Conservation (phyloP, 805 yeast species). For the Myxozyma mucilagina region DNA sequence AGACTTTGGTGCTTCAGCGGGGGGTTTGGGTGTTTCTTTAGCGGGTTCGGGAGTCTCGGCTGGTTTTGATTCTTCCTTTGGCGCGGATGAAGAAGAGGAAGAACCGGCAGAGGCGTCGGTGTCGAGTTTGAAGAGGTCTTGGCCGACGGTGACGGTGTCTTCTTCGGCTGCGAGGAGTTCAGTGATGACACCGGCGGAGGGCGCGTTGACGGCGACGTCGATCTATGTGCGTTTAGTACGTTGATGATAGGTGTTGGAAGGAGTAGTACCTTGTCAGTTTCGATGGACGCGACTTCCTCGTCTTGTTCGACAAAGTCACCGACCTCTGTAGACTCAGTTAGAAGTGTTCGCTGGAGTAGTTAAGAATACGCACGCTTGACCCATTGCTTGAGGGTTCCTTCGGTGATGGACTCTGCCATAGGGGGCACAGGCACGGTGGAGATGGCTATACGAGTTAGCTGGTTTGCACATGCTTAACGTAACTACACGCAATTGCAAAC, state of each 20-base stretch:
- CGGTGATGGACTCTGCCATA: constrained; percentile 98
- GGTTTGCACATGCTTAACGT: too few species aligned
- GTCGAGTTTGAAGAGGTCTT: constrained; percentile 82
- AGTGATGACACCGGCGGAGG: constrained; percentile 83
- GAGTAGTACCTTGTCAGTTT: constrained; percentile 70
- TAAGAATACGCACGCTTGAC: constrained; percentile 37
- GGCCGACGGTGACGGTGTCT: constrained; percentile 95
- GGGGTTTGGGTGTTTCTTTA: constrained; percentile 33
- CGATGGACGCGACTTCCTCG: constrained; percentile 93
- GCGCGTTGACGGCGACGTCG: constrained; percentile 95
- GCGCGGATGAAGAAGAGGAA: constrained; percentile 33
- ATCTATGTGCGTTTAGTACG: constrained; percentile 44
- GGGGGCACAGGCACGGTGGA: constrained; percentile 84
- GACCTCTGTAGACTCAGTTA: constrained; percentile 51
- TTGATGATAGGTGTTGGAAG: not conserved
- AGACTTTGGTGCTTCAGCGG: constrained; percentile 34
- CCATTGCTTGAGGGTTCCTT: constrained; percentile 79
- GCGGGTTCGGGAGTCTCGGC: constrained; percentile 31
- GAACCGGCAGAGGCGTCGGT: constrained; percentile 50
- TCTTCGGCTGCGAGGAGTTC: constrained; percentile 82
- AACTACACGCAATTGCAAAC: too few species aligned
- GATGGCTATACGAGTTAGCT: constrained; percentile 18
- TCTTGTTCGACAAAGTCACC: constrained; percentile 88
- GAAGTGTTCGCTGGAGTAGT: not conserved
- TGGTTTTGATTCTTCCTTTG: constrained; percentile 30